phyloP scores from a whole-genome alignment of 2,329 filamentous ascomycete species.

The Myrmaecium sp. region DNA sequence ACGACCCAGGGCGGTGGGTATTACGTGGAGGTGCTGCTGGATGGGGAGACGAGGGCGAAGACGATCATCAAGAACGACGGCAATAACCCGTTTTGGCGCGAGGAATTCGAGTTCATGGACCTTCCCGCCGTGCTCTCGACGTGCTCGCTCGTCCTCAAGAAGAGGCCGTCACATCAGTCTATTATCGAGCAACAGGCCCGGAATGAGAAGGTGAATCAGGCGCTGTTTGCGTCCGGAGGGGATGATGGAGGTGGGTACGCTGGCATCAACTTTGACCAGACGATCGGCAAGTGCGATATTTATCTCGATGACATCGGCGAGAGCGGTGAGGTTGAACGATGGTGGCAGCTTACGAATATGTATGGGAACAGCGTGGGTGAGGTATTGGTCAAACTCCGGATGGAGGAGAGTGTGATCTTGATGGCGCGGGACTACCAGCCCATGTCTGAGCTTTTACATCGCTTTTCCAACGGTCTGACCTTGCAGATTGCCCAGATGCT shows the following conservation, averaged over 20 bases:
- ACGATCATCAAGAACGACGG: slow-evolving; percentile 57
- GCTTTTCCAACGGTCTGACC: slow-evolving; percentile 69
- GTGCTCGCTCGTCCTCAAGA: slow-evolving; percentile 56
- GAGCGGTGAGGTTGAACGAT: slow-evolving; percentile 67
- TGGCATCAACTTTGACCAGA: slow-evolving; percentile 30
- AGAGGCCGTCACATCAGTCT: slow-evolving; percentile 29
- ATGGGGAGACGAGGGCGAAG: slow-evolving; percentile 61
- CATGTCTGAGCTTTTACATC: slow-evolving; percentile 68
- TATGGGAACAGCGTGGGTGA: slow-evolving; percentile 63
- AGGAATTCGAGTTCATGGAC: slow-evolving; percentile 62
- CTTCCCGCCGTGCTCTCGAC: slow-evolving; percentile 52
- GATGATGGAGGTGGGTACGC: slow-evolving; percentile 25
- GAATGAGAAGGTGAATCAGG: background rate
- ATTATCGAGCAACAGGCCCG: slow-evolving; percentile 11
- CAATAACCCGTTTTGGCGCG: slow-evolving; percentile 65
- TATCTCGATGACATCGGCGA: slow-evolving; percentile 61
- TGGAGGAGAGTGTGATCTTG: slow-evolving; percentile 81
- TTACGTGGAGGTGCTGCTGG: slow-evolving; percentile 61
- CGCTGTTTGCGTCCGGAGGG: too few species aligned
- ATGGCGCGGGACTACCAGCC: slow-evolving; percentile 72
- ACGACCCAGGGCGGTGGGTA: slow-evolving; percentile 42
- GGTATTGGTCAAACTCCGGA: slow-evolving; percentile 64
- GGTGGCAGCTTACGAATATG: slow-evolving; percentile 65
- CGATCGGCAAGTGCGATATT: slow-evolving; percentile 62
- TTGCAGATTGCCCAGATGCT: slow-evolving; percentile 67